Evolutionary conservation across 129 eudicot genomes (phyloP).

Genomic region (Logfia minima): DNA sequence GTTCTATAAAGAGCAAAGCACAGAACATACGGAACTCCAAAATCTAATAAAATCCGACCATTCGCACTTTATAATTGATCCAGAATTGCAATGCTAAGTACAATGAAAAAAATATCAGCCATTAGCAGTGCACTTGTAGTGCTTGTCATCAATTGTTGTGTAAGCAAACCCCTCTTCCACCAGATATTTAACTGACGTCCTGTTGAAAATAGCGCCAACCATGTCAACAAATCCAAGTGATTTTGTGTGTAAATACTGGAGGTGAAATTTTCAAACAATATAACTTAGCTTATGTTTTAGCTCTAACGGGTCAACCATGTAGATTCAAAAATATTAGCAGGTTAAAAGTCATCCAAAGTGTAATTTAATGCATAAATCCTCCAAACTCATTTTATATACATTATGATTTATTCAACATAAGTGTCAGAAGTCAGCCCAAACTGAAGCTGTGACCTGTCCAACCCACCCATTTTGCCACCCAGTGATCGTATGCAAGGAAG

Average conservation of each 20-base stretch:
- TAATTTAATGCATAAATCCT: no score
- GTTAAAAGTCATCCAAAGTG: not conserved
- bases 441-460: not conserved
- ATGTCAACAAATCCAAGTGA: not conserved
- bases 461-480: not conserved
- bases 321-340: no score
- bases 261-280: not conserved
- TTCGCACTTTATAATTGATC: not conserved
- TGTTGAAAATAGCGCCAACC: not conserved
- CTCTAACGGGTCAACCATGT: not conserved
- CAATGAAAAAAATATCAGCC: not conserved
- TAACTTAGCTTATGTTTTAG: not conserved
- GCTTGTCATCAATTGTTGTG: not conserved
- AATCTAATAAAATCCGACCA: not conserved
- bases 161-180: not conserved
- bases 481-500: constrained; percentile 5
- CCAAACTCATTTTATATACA: not conserved
- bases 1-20: not conserved
- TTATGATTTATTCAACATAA: not conserved
- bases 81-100: not conserved
- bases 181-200: not conserved
- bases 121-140: not conserved
- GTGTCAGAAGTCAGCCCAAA: not conserved
- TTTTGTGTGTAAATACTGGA: no score
- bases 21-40: not conserved